Evolutionary conservation across 805 yeast genomes (phyloP), one percentile per base, ranked within the genome.

Genomic region (Starmerella vitae): DNA sequence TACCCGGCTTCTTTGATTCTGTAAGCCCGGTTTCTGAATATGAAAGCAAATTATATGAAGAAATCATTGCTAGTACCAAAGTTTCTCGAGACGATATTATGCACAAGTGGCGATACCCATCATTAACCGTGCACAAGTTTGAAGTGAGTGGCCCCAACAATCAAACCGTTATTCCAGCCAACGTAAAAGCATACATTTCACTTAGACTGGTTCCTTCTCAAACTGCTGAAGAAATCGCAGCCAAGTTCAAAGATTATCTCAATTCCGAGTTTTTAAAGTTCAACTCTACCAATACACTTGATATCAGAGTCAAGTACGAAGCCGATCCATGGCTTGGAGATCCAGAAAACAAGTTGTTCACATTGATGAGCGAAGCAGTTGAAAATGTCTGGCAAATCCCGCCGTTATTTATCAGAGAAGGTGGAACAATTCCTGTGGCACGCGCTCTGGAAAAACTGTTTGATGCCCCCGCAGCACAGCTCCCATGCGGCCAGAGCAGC

Each of bases 311-410:
- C 30, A 68, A 76, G 42, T 85, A 84, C 53, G 88, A 80, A 53
- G 94, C 94, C 0, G 96, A 86, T 51, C 93, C 96, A 2, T 88
- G 98, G 98, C 62, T 88, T 8, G 97, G 96, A 4, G 85, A 91
- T 50, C 79, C 86, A 12, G 60, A 66, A 12, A 85, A 82, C 53
- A 67, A 67, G 31, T 83, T 86, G 2, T 91, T 81, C 57, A 67
- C 72, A 50, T 67, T 79, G 7, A 62, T 91, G 26, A 66, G 68
- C 39, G 62, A 71, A 19, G 83, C 80, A 36, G 64, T 88, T 24
- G 60, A 64, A 30, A 57, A 63, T 3, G 81, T 76, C 39, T 88
- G 98, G 98, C 74, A 71, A 0, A 61, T 66, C 10, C 82, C 80
- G 39, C 96, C 97, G 2, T 62, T 88, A 30, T 78, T 76, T 44